Conservation (phyloP, 2,329 filamentous ascomycete genomes). For the Colletotrichum lupini region DNA sequence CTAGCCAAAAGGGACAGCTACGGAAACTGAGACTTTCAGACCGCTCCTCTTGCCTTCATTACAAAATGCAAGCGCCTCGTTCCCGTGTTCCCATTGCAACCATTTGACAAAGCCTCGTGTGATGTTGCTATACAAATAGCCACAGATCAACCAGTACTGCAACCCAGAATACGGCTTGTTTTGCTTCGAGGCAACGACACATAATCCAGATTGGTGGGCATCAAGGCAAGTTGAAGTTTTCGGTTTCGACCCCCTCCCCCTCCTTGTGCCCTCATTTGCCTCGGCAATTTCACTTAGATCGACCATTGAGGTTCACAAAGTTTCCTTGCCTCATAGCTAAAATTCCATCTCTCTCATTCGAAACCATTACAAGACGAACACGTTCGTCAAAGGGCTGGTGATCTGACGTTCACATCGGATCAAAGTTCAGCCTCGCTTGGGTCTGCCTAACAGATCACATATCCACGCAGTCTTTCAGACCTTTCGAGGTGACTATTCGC, state of each 20-base stretch:
- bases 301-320: neutral
- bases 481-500: neutral
- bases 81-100: neutral
- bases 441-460: neutral
- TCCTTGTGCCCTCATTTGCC: neutral
- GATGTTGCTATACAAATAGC: neutral
- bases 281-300: too few relatives aligned
- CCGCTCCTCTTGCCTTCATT: neutral
- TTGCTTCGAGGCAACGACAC: neutral
- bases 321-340: neutral
- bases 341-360: neutral
- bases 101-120: neutral
- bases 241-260: neutral
- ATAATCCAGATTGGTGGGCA: neutral
- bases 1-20: neutral
- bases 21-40: neutral
- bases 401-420: neutral
- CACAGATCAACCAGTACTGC: neutral
- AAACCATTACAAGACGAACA: neutral
- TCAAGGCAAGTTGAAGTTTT: neutral
- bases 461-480: neutral
- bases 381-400: neutral
- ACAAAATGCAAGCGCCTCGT: neutral
- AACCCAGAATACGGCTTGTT: neutral
- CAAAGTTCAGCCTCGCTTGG: neutral